Evolutionary conservation across 2,329 filamentous ascomycete genomes (phyloP).

Genomic region (Colletotrichum orbiculare): DNA sequence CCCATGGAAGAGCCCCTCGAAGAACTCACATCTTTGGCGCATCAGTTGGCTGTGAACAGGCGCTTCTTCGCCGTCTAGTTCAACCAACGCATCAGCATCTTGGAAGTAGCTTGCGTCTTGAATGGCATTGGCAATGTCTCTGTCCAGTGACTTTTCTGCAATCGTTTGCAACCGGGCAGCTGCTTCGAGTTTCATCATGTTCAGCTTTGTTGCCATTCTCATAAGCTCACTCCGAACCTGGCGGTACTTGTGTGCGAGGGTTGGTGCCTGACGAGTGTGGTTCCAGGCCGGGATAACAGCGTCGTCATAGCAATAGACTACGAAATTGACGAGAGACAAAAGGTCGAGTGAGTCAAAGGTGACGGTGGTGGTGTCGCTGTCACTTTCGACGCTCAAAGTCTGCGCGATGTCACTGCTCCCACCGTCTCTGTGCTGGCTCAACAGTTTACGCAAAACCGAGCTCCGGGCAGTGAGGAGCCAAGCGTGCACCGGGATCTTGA

Average conservation of each 20-base stretch:
- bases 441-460: conserved; percentile 69
- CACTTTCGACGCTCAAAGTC: conserved; percentile 64
- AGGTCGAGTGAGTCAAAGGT: conserved; percentile 78
- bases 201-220: conserved; percentile 79
- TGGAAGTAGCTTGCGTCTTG: conserved; percentile 78
- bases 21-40: conserved; percentile 90
- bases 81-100: conserved; percentile 81
- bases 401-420: conserved; percentile 70
- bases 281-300: conserved; percentile 88
- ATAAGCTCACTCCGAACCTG: conserved; percentile 88
- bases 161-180: conserved; percentile 80
- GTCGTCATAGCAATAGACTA: conserved; percentile 85
- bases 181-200: conserved; percentile 78
- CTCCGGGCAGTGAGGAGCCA: conserved; percentile 85
- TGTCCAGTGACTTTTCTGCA: conserved; percentile 71
- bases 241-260: conserved; percentile 78
- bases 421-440: conserved; percentile 67
- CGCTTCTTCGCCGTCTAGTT: conserved; percentile 80
- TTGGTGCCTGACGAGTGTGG: conserved; percentile 73
- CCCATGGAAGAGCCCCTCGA: conserved; percentile 89
- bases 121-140: conserved; percentile 78
- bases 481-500: conserved; percentile 82
- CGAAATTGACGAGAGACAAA: conserved; percentile 81
- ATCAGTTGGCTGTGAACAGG: conserved; percentile 82
- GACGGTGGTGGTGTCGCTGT: conserved; percentile 66